Evolutionary conservation across 2,329 filamentous ascomycete species (phyloP).

Genomic region (Diaporthe sp.): DNA sequence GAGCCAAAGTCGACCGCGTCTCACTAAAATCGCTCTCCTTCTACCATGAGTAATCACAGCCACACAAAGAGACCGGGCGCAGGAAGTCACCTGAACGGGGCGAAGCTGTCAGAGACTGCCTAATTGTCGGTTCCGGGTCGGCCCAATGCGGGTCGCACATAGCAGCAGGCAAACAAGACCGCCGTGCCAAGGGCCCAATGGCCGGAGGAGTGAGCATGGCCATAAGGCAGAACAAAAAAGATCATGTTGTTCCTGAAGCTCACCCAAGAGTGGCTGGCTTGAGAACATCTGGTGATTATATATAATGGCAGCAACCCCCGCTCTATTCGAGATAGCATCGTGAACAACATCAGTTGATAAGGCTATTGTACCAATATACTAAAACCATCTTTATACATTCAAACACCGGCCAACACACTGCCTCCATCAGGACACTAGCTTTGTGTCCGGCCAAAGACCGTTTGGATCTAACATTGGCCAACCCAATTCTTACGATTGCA

Average conservation of each 20-base stretch:
- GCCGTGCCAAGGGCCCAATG: constrained; percentile 24
- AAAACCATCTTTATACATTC: neutral
- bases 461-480: neutral
- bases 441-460: neutral
- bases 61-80: constrained; percentile 23
- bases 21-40: constrained; percentile 1
- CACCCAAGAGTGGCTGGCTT: neutral
- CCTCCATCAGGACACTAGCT: neutral
- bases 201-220: neutral
- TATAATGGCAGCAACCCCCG: neutral
- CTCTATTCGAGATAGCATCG: neutral
- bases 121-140: constrained; percentile 10
- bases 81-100: constrained; percentile 25
- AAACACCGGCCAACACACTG: neutral
- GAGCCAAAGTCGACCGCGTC: neutral
- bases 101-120: constrained; percentile 21
- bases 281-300: neutral
- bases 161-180: neutral
- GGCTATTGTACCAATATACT: neutral
- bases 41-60: constrained; percentile 19
- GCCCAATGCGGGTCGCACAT: constrained; percentile 25
- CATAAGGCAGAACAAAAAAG: constrained; percentile 28
- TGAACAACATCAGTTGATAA: neutral
- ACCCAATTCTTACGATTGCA: neutral
- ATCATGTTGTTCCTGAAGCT: constrained; percentile 13